Percentiles rank a stretch among this genome's conserved stretches.
phyloP scores from a whole-genome alignment of 495 filamentous ascomycete genomes.

The Penicillium salamii region DNA sequence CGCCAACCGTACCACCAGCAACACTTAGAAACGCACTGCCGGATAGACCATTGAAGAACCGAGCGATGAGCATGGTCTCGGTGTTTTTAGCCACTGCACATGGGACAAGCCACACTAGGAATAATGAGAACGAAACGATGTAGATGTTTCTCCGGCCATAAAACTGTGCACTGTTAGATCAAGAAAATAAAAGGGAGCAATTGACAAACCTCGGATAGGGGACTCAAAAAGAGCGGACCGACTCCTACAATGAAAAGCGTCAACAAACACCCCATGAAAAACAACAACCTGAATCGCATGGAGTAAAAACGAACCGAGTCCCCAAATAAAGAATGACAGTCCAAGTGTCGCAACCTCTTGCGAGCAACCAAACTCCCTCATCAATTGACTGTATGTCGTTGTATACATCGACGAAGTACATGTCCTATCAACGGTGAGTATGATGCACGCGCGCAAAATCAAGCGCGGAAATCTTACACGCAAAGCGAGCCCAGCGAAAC shows the following conservation, averaged over 20 bases:
- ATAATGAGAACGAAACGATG: slow-evolving; percentile 70
- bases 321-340: slow-evolving; percentile 75
- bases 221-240: slow-evolving; percentile 69
- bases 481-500: slow-evolving; percentile 70
- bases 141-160: slow-evolving; percentile 88
- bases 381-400: slow-evolving; percentile 78
- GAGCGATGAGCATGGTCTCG: slow-evolving; percentile 73
- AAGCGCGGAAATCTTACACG: slow-evolving; percentile 58
- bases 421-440: slow-evolving; percentile 51
- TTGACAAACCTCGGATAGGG: slow-evolving; percentile 54
- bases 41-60: slow-evolving; percentile 82
- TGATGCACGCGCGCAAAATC: background rate
- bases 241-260: slow-evolving; percentile 43
- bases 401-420: slow-evolving; percentile 89
- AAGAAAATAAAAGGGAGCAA: background rate
- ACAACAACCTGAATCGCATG: no score
- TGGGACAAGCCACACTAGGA: slow-evolving; percentile 83
- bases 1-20: slow-evolving; percentile 86
- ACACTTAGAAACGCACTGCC: slow-evolving; percentile 89
- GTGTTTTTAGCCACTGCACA: slow-evolving; percentile 84
- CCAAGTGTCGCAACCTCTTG: slow-evolving; percentile 74
- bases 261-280: slow-evolving; percentile 19
- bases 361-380: slow-evolving; percentile 67
- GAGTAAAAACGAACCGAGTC: slow-evolving; percentile 41
- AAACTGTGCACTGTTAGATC: slow-evolving; percentile 59